A percentile compares a stretch with the other conserved stretches of the same genome.
These are phyloP conservation scores for Pachyrhizus erosus DNA, from an alignment of 306 rosid genomes.

Conservation along the genomic window DNA sequence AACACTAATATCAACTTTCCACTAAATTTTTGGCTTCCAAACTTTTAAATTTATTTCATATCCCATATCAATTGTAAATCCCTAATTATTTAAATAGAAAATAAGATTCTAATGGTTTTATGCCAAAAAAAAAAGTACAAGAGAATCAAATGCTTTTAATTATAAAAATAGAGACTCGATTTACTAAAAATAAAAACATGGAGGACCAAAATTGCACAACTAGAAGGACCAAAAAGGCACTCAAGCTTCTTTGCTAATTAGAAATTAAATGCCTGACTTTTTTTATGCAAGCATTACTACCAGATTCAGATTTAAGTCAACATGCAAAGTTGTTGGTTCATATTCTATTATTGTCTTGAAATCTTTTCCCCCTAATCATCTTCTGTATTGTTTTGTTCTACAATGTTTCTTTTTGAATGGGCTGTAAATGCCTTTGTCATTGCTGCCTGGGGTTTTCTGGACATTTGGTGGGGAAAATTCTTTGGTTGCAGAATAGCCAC, in stretches of 20 bases:
- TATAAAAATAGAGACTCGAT: not conserved
- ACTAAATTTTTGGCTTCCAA: not conserved
- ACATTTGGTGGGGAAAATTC: not conserved
- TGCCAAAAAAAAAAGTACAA: not conserved
- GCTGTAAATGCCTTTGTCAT: not conserved
- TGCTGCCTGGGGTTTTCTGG: not conserved
- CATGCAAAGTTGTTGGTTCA: conserved; percentile 1
- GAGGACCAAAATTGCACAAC: not conserved
- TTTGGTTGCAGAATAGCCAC: not conserved
- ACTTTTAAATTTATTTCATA: not conserved
- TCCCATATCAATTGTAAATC: not conserved
- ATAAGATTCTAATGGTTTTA: not conserved
- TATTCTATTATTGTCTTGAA: not conserved
- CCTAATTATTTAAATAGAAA: not conserved
- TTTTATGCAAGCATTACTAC: not conserved
- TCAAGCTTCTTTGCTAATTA: not conserved
- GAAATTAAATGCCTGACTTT: not conserved
- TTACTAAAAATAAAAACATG: not conserved
- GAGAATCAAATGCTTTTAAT: not conserved
- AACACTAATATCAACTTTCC: not conserved
- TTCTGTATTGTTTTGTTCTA: not conserved
- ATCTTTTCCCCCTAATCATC: not conserved
- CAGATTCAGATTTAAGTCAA: not conserved
- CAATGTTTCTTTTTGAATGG: not conserved
- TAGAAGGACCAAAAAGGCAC: no score